Evolutionary conservation across 148 eudicot species (phyloP), one percentile per base, ranked within the genome.

Genomic region (Cornus florida): DNA sequence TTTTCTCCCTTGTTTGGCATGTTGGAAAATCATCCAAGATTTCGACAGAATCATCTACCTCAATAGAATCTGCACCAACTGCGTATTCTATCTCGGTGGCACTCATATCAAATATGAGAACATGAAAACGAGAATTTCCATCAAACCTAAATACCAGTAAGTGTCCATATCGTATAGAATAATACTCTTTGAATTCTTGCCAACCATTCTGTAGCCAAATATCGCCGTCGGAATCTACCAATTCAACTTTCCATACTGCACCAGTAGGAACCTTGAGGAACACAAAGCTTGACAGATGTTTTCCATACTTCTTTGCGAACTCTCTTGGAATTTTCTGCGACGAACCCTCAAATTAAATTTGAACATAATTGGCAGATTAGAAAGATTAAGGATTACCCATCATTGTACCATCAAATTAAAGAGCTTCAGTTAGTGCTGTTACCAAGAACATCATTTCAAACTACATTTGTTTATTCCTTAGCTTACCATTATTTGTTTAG

Each of bases 1-100:
- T 28, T 28, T 28, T 12, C 59, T 43, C 7, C 10, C 38, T 28
- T 28, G 28, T 28, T 28, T 28, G 28, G 28, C 28, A 28, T 28
- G 1, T 28, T 28, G 28, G 28, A 28, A 28, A 28, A 28, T 28
- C 28, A 28, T 28, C 28, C 28, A 28, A 28, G 28, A 28, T 28
- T 28, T 28, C 28, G 28, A 28, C 28, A 28, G 28, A 28, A 28
- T 28, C 28, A 28, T 28, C 28, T 28, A 28, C 28, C 28, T 28
- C 28, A 28, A 28, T 28, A 28, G 28, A 0, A 32, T 39, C 28
- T 28, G 28, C 16, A 33, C 16, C 7, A 14, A 22, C 12, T 35
- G 89, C 89, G 71, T 87, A 86, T 32, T 78, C 85, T 4, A 87
- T 83, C 78, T 87, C 92, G 10, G 81, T 31, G 33, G 90, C 88